Conservation (phyloP, 2,329 filamentous ascomycete species). For the Raffaelea deltoideospora region DNA sequence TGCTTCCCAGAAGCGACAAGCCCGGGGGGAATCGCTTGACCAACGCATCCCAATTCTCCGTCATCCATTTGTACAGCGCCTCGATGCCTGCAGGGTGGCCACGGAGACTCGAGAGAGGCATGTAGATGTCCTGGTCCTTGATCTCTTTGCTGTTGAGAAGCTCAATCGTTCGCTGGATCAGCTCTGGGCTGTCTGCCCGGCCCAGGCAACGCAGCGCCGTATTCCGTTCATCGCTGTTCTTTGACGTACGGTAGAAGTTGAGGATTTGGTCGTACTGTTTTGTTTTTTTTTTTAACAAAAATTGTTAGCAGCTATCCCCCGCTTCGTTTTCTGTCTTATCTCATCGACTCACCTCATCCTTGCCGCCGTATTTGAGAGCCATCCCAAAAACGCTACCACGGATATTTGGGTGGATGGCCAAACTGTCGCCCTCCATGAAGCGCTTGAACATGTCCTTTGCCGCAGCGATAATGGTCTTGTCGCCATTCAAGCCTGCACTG, state of each 20-base stretch:
- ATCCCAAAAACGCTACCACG: constrained; percentile 77
- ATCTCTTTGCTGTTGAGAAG: constrained; percentile 67
- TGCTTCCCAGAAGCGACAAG: constrained; percentile 68
- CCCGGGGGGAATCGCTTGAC: constrained; percentile 72
- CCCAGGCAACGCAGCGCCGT: constrained; percentile 75
- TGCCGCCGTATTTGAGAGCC: constrained; percentile 67
- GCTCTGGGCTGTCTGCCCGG: constrained; percentile 57
- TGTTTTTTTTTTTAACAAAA: neutral
- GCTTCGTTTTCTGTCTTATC: neutral
- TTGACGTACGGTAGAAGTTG: constrained; percentile 59
- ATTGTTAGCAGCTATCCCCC: neutral
- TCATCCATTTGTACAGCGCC: constrained; percentile 71
- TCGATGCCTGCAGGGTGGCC: constrained; percentile 63
- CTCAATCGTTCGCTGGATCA: constrained; percentile 67
- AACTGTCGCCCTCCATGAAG: constrained; percentile 63
- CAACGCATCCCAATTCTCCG: constrained; percentile 75
- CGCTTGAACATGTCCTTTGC: constrained; percentile 84
- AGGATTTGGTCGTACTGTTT: constrained; percentile 58
- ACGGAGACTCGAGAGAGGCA: constrained; percentile 67
- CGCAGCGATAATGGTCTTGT: constrained; percentile 61
- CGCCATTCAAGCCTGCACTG: constrained; percentile 64
- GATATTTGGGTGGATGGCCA: constrained; percentile 83
- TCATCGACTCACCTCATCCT: constrained; percentile 50
- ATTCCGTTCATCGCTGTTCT: constrained; percentile 78
- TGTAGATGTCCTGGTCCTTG: constrained; percentile 89